Conservation (phyloP, 2,329 filamentous ascomycete genomes). For the Emergomyces pasteurianus region DNA sequence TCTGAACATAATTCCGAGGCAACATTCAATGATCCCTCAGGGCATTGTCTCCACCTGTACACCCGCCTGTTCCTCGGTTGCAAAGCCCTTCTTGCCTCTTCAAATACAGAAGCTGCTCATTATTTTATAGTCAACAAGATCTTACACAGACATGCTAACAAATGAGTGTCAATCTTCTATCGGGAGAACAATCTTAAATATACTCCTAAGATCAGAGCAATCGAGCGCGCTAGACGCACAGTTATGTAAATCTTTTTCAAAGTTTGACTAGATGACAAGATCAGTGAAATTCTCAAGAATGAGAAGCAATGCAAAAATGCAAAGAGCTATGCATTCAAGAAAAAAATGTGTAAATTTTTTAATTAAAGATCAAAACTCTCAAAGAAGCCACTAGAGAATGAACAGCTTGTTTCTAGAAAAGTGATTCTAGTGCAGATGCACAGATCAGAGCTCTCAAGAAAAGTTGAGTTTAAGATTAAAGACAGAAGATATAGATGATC, state of each 20-base stretch:
- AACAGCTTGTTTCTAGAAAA: background rate
- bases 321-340: background rate
- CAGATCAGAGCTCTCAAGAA: background rate
- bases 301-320: background rate
- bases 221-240: background rate
- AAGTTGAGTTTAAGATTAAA: background rate
- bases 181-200: conserved; percentile 1
- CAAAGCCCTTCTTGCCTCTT: background rate
- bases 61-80: background rate
- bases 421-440: background rate
- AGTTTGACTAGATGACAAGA: background rate
- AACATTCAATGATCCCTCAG: background rate
- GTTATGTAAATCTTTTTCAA: background rate
- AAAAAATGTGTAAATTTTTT: background rate
- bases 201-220: background rate
- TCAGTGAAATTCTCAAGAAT: background rate
- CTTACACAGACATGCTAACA: background rate
- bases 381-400: background rate
- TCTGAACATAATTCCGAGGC: background rate
- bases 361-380: background rate
- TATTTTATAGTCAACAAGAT: conserved; percentile 1
- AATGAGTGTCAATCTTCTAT: background rate
- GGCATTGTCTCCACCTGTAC: background rate
- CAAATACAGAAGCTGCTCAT: background rate
- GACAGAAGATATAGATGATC: background rate